A percentile compares a stretch with the other conserved stretches of the same genome.
phyloP scores from a whole-genome alignment of 164 flowering plant genomes.

The Paratinospora sagittata region DNA sequence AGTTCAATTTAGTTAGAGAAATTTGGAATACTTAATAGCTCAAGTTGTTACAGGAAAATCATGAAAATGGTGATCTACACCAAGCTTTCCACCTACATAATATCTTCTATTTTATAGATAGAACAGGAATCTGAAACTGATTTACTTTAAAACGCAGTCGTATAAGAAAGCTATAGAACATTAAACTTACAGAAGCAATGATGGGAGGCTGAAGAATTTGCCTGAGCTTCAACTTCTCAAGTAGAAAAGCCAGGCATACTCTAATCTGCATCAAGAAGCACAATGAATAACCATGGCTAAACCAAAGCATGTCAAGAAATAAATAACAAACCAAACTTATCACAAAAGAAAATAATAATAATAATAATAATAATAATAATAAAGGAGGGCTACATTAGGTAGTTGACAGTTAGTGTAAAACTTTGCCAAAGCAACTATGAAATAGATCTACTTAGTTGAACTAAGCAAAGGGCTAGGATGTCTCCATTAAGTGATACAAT shows the following conservation, averaged over 20 bases:
- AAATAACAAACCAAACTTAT: background rate
- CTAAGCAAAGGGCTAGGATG: too few relatives aligned
- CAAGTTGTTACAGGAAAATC: background rate
- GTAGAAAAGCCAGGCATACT: conserved; percentile 33
- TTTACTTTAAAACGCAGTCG: background rate
- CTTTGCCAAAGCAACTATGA: too few relatives aligned
- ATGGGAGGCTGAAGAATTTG: conserved; percentile 93
- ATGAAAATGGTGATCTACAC: background rate
- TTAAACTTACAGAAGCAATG: conserved; percentile 84
- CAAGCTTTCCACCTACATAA: background rate
- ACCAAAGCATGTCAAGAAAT: background rate
- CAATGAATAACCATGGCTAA: conserved; percentile 1
- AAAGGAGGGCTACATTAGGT: too few relatives aligned
- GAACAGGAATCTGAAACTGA: background rate
- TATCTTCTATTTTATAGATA: background rate
- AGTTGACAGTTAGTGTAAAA: too few relatives aligned
- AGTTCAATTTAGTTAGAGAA: background rate
- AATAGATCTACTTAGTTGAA: too few relatives aligned
- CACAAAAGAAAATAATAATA: too few relatives aligned
- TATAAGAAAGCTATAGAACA: background rate
- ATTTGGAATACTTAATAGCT: background rate
- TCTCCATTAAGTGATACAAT: too few relatives aligned
- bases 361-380: too few relatives aligned
- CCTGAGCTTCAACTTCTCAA: conserved; percentile 85
- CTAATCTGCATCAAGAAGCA: conserved; percentile 49